Base-by-base conservation (phyloP, 2,329 filamentous ascomycete species). In the Esteya vermicola region DNA sequence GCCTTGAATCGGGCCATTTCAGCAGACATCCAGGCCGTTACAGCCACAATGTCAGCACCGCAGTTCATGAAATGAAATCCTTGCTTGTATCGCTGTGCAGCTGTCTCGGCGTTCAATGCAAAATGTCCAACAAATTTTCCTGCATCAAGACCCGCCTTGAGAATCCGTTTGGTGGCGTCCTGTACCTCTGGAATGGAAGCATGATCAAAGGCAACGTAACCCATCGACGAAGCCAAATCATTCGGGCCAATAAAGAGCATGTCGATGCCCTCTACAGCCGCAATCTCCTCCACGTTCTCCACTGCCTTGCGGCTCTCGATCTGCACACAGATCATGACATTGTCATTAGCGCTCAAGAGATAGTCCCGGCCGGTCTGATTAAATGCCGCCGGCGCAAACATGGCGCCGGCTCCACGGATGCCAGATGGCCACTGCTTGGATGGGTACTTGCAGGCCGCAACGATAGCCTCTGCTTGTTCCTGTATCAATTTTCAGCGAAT, bases 391-490 rank as follows among this genome's bases (percentile, higher is more conserved):
- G 47, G 45, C 4, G 53, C 53, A 42, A 48, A 55, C 51, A 56
- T 55, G 20, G 53, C 49, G 6, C 54, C 54, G 1, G 51, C 48
- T 5, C 54, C 53, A 6, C 54, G 52, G 19, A 48, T 28, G 5
- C 53, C 54, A 9, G 4, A 3, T 4, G 42, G 62, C 26, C 58
- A 54, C 28, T 65, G 65, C 41, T 55, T 51, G 2, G 67, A 68
- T 2, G 67, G 67, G 39, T 70, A 71, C 43, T 70, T 70, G 47
- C 67, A 61, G 8, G 62, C 58, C 45, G 58, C 53, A 12, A 71
- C 67, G 14, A 69, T 41, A 6, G 38, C 25, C 12, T 31, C 16
- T 2, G 42, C 57, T 35, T 63, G 53, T 36, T 50, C 54, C 25
- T 63, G 33, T n/a, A 9, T 16, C 28, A 5, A 4, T 8, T 16